A percentile compares a stretch with the other conserved stretches of the same genome.
Conservation (phyloP, 208 protist genomes). For the Trypanosoma platydactyli region DNA sequence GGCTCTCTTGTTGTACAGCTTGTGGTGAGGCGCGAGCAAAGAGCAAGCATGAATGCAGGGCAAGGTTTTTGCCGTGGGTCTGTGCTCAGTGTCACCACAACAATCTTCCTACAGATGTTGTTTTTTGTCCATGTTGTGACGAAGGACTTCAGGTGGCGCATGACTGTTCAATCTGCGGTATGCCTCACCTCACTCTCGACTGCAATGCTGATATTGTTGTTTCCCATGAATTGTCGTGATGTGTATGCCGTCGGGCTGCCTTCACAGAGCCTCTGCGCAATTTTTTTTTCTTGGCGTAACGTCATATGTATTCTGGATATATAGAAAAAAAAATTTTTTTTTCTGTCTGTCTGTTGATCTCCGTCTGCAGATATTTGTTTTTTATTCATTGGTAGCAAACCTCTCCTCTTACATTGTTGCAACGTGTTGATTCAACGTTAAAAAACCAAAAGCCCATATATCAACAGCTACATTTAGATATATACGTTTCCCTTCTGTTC, state of each 20-base stretch:
- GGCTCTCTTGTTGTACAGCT: conserved; percentile 37
- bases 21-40: conserved; percentile 50
- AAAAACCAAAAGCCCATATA: too few relatives aligned
- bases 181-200: conserved; percentile 39
- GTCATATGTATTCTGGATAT: too few relatives aligned
- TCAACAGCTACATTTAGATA: background rate
- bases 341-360: too few relatives aligned
- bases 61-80: conserved; percentile 48
- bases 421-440: too few relatives aligned
- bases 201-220: conserved; percentile 16
- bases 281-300: too few relatives aligned
- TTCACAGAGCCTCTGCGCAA: too few relatives aligned
- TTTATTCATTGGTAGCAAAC: too few relatives aligned
- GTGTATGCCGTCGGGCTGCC: too few relatives aligned
- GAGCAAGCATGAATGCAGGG: conserved; percentile 52
- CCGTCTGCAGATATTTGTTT: too few relatives aligned
- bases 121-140: conserved; percentile 55
- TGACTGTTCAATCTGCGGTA: conserved; percentile 45
- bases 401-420: too few relatives aligned
- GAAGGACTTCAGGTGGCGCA: conserved; percentile 40
- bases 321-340: too few relatives aligned
- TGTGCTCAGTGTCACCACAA: conserved; percentile 43
- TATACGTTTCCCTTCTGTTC: conserved; percentile 5
- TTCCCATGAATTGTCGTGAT: too few relatives aligned
- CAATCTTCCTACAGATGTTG: conserved; percentile 72